phyloP scores from a whole-genome alignment of 345 rosid species.

The Bruguiera sexangula region DNA sequence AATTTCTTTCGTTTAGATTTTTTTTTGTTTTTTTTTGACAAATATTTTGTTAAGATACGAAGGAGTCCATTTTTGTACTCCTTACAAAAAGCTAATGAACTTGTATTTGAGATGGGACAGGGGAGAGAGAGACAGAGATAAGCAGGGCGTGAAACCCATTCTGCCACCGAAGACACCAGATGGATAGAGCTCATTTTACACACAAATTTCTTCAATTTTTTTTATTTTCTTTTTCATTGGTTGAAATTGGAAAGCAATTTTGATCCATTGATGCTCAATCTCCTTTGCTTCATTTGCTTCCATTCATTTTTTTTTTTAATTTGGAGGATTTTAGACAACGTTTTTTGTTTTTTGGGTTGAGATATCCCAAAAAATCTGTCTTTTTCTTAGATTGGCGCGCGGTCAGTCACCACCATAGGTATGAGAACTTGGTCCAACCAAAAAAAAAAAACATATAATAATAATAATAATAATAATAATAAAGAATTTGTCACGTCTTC shows the following conservation, averaged over 20 bases:
- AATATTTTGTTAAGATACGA: no score
- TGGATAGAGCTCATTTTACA: not conserved
- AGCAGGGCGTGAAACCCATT: slow-evolving; percentile 49
- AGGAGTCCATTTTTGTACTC: no score
- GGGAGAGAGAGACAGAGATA: slow-evolving; percentile 29
- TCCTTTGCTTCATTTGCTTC: slow-evolving; percentile 43
- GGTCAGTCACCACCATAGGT: slow-evolving; percentile 30
- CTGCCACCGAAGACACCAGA: slow-evolving; percentile 42
- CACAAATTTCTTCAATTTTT: not conserved
- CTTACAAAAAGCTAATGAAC: no score
- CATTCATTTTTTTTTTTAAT: slow-evolving; percentile 35
- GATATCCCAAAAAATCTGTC: slow-evolving; percentile 25
- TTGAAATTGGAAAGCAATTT: slow-evolving; percentile 26
- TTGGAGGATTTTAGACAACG: slow-evolving; percentile 8
- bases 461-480: no score
- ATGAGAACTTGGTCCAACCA: no score
- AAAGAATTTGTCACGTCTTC: no score
- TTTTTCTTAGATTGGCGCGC: slow-evolving; percentile 33
- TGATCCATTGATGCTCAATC: slow-evolving; percentile 78
- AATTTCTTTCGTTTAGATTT: no score
- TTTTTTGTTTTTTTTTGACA: no score
- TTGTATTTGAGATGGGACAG: no score
- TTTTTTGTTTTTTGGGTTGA: not conserved
- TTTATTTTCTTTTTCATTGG: slow-evolving; percentile 7
- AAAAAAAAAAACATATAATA: no score